Percentiles rank a stretch among this genome's conserved stretches.
These are phyloP conservation scores for Citrus glauca DNA, from an alignment of 345 rosid species.

Conservation along the genomic window DNA sequence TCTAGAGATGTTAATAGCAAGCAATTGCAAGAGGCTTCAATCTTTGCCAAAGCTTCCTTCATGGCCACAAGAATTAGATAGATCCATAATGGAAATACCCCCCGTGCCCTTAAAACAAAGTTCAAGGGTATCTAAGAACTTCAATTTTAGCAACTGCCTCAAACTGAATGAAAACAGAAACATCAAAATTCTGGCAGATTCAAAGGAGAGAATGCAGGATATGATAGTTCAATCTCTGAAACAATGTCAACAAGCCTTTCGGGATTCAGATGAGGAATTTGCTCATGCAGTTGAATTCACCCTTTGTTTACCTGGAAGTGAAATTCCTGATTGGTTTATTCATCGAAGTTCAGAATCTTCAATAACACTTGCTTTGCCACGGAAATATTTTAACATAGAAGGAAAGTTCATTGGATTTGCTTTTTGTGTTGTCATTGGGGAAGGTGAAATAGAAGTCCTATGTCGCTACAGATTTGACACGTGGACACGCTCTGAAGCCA, in stretches of 20 bases:
- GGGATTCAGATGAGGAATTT: too few relatives aligned
- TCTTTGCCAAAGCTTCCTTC: background rate
- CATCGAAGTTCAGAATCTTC: background rate
- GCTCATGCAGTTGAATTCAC: too few relatives aligned
- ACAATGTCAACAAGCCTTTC: too few relatives aligned
- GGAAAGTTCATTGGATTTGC: background rate
- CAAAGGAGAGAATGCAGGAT: background rate
- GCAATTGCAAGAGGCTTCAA: background rate
- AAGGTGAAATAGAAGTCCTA: accelerated
- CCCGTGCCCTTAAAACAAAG: too few relatives aligned
- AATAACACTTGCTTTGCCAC: background rate
- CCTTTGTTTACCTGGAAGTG: background rate
- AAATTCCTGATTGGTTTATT: conserved; percentile 4
- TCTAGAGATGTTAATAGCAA: background rate
- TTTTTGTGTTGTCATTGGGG: background rate
- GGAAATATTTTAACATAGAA: background rate
- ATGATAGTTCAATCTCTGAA: background rate
- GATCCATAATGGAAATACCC: background rate
- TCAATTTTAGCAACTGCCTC: background rate
- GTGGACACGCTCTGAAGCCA: accelerated
- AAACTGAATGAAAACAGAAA: background rate
- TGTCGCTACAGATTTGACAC: background rate
- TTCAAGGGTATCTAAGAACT: too few relatives aligned
- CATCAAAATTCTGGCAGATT: background rate
- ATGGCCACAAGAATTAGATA: background rate